These are phyloP conservation scores for Lachnellula suecica DNA, from an alignment of 2,329 filamentous ascomycete species.

Conservation along the genomic window DNA sequence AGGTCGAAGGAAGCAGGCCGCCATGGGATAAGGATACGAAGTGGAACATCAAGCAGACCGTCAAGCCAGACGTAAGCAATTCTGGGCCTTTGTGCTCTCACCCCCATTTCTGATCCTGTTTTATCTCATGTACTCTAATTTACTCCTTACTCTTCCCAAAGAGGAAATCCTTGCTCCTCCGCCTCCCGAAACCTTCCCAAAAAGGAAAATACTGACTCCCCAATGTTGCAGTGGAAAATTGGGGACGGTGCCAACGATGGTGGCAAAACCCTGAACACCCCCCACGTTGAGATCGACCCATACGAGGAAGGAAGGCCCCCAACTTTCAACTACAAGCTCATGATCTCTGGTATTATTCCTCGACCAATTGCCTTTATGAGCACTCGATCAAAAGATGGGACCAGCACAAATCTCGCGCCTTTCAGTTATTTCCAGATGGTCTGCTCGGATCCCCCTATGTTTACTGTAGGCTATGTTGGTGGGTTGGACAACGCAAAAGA, in stretches of 20 bases:
- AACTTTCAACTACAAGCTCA: constrained; percentile 83
- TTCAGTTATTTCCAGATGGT: constrained; percentile 86
- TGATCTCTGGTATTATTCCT: constrained; percentile 81
- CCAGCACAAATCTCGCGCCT: constrained; percentile 74
- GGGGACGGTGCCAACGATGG: constrained; percentile 63
- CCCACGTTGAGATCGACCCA: constrained; percentile 79
- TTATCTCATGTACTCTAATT: too few relatives aligned
- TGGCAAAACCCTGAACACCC: constrained; percentile 43
- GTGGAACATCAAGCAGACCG: constrained; percentile 62
- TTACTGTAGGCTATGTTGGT: constrained; percentile 58
- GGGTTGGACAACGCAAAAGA: constrained; percentile 65
- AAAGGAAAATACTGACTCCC: too few relatives aligned
- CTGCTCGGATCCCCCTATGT: constrained; percentile 83
- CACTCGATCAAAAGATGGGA: constrained; percentile 58
- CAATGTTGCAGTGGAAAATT: too few relatives aligned
- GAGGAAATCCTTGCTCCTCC: too few relatives aligned
- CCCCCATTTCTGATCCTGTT: too few relatives aligned
- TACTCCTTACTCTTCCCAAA: too few relatives aligned
- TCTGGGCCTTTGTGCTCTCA: too few relatives aligned
- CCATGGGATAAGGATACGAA: constrained; percentile 50
- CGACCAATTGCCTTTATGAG: constrained; percentile 72
- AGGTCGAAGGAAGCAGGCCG: constrained; percentile 64
- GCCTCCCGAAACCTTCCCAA: too few relatives aligned
- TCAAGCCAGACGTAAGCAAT: constrained; percentile 55
- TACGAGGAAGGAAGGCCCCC: constrained; percentile 67